phyloP scores from a whole-genome alignment of 495 filamentous ascomycete species.

The Entonaema liquescens region DNA sequence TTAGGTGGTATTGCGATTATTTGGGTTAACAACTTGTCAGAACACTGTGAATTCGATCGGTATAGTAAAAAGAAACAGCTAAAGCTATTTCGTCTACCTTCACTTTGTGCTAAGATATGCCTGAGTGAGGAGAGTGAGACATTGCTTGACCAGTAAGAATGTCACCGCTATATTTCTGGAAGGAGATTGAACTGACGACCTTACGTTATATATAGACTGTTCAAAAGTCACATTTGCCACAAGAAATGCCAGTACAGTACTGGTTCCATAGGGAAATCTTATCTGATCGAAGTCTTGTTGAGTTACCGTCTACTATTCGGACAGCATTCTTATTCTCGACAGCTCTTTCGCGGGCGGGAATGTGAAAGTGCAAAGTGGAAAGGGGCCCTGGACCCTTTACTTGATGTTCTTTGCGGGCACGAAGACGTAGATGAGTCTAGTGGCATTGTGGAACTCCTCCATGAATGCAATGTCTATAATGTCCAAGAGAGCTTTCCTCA shows the following conservation, averaged over 20 bases:
- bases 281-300: slow-evolving; percentile 11
- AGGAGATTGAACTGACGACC: neutral
- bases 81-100: slow-evolving; percentile 17
- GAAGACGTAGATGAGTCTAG: neutral
- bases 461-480: slow-evolving; percentile 10
- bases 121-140: neutral
- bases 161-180: neutral
- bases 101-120: slow-evolving; percentile 13
- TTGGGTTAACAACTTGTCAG: slow-evolving; percentile 13
- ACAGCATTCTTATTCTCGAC: slow-evolving; percentile 3
- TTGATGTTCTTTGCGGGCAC: slow-evolving; percentile 5
- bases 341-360: neutral
- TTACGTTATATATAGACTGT: neutral
- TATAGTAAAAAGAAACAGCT: slow-evolving; percentile 4
- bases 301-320: slow-evolving; percentile 16
- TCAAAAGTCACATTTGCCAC: slow-evolving; percentile 2
- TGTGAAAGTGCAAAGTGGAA: neutral
- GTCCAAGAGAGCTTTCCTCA: slow-evolving; percentile 3
- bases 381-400: slow-evolving; percentile 6
- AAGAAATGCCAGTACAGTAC: neutral
- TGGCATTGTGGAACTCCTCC: neutral
- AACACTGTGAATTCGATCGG: slow-evolving; percentile 13
- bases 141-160: slow-evolving; percentile 5
- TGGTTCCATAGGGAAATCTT: neutral
- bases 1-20: slow-evolving; percentile 4